Percentiles rank a stretch among this genome's conserved stretches.
Conservation (phyloP, 176 grass and related monocot genomes). For the Tuctoria greenei region DNA sequence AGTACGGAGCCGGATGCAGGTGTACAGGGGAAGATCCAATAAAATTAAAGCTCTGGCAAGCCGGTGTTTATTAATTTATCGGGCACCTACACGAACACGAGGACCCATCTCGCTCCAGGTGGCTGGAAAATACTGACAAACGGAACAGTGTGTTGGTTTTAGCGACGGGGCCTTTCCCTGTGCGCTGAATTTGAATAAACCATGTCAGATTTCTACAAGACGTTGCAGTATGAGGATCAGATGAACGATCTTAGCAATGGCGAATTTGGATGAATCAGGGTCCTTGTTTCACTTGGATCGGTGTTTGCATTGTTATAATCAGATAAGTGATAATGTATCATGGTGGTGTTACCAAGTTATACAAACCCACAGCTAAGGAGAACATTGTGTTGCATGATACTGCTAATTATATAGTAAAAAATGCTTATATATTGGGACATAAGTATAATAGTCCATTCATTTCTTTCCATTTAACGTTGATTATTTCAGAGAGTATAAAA, state of each 20-base stretch:
- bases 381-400: too few species aligned
- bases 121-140: neutral
- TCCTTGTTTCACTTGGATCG: neutral
- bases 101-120: neutral
- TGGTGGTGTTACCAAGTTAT: neutral
- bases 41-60: neutral
- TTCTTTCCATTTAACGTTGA: too few species aligned
- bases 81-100: neutral
- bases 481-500: too few species aligned
- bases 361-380: too few species aligned
- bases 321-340: neutral
- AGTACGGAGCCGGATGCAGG: neutral
- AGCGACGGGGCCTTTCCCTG: neutral
- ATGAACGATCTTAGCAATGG: neutral
- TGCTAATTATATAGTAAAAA: too few species aligned
- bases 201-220: neutral
- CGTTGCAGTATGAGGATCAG: neutral
- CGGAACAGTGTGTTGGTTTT: neutral
- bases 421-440: too few species aligned
- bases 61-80: neutral
- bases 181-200: neutral
- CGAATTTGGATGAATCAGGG: neutral
- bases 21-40: neutral
- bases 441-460: too few species aligned
- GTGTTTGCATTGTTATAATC: neutral